Percentiles rank a stretch among this genome's conserved stretches.
These are phyloP conservation scores for Neurospora sp. DNA, from an alignment of 495 filamentous ascomycete species.

Conservation along the genomic window DNA sequence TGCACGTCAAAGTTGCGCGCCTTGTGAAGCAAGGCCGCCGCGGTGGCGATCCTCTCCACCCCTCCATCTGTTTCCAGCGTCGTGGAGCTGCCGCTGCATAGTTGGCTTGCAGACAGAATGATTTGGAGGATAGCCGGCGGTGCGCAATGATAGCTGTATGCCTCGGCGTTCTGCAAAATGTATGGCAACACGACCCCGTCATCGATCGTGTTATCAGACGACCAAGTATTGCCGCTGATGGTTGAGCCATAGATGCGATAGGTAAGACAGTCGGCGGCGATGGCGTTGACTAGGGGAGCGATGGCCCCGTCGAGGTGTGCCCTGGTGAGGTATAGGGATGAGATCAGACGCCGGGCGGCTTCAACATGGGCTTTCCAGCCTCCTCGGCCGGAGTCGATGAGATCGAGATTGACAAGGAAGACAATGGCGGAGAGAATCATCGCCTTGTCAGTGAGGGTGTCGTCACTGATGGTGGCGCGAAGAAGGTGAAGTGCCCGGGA, in stretches of 20 bases:
- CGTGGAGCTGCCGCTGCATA: conserved; percentile 15
- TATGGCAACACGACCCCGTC: conserved; percentile 20
- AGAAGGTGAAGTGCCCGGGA: conserved; percentile 38
- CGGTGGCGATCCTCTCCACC: conserved; percentile 11
- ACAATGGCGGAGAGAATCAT: conserved; percentile 41
- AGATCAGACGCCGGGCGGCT: conserved; percentile 36
- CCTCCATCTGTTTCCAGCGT: neutral
- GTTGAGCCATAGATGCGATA: conserved; percentile 31
- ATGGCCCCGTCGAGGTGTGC: conserved; percentile 19
- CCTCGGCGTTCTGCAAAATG: conserved; percentile 31
- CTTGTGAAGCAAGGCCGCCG: conserved; percentile 21
- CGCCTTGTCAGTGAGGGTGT: conserved; percentile 25
- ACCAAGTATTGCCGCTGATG: conserved; percentile 8
- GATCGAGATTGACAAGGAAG: conserved; percentile 48
- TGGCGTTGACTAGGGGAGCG: conserved; percentile 27
- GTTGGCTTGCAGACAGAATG: conserved; percentile 24
- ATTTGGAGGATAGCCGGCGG: conserved; percentile 30
- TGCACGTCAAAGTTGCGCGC: conserved; percentile 23
- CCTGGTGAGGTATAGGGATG: conserved; percentile 14
- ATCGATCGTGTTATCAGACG: conserved; percentile 3
- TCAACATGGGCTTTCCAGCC: conserved; percentile 47
- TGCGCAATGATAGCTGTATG: conserved; percentile 38
- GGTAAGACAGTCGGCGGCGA: conserved; percentile 37
- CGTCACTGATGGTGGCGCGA: conserved; percentile 20
- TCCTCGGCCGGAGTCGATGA: conserved; percentile 46